These are phyloP conservation scores for Exophiala oligosperma DNA, from an alignment of 2,329 filamentous ascomycete species.

Conservation along the genomic window DNA sequence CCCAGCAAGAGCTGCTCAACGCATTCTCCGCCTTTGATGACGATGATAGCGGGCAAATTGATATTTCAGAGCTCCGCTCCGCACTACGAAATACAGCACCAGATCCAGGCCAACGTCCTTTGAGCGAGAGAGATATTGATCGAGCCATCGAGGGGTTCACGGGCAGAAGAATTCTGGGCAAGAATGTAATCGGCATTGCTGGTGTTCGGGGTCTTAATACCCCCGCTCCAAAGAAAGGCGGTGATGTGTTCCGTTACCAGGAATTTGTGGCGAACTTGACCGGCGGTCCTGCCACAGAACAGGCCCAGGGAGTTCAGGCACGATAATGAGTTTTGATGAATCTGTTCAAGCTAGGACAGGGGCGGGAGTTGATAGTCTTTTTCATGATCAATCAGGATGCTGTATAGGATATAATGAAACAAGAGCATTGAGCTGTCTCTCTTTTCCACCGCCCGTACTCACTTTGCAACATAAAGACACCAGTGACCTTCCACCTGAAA, in stretches of 20 bases:
- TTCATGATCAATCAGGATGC: no score
- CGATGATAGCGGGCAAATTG: constrained; percentile 90
- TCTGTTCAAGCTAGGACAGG: no score
- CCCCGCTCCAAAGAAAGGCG: constrained; percentile 58
- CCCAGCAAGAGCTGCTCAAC: constrained; percentile 76
- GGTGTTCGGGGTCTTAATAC: constrained; percentile 27
- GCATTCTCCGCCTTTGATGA: constrained; percentile 96
- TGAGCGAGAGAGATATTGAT: constrained; percentile 77
- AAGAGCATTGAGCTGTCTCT: no score
- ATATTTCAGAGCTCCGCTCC: constrained; percentile 77
- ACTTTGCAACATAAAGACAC: no score
- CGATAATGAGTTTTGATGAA: constrained; percentile 1
- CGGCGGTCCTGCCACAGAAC: constrained; percentile 45
- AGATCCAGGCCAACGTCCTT: constrained; percentile 64
- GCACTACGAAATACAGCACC: constrained; percentile 80
- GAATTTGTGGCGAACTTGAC: constrained; percentile 79
- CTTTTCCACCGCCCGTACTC: no score
- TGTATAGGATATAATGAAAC: no score
- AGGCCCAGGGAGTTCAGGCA: constrained; percentile 9
- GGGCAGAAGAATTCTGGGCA: constrained; percentile 78
- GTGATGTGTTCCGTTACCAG: constrained; percentile 89
- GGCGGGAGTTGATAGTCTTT: no score
- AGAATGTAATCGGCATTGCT: constrained; percentile 36
- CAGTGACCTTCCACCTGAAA: no score
- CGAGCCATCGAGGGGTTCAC: constrained; percentile 85